Base-by-base conservation (phyloP, 2,329 filamentous ascomycete species). In the Hypoxylon sp. region DNA sequence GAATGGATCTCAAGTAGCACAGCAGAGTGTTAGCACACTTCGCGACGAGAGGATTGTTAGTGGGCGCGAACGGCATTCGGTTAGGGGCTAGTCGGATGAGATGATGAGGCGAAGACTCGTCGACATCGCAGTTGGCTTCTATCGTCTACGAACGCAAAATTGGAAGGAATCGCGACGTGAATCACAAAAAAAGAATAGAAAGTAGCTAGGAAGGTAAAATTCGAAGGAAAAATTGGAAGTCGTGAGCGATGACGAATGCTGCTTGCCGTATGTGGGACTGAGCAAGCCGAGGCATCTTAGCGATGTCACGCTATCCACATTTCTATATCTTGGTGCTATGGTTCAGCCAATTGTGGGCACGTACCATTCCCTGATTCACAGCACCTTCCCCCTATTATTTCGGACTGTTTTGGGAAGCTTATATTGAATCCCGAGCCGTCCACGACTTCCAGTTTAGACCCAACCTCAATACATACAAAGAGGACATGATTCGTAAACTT, bases 1-100 rank as follows among this genome's bases (percentile, higher is more conserved):
- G 79, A 21, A 79, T 69, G 42, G 75, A 78, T 67, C 82, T 80
- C 21, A 80, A 69, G 66, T 80, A 73, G 74, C 83, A 85, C 70
- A 82, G 69, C 62, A 81, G 70, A 1, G 81, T 82, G 66, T 73
- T 81, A 39, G 80, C 81, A 75, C 83, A 84, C 81, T 81, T 82
- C 48, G 80, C 75, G 57, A 80, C 74, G 53, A 81, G 73, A 37
- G 68, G 46, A 65, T 62, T 73, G 47, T 62, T 71, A 35, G 67
- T 70, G 37, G 71, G 65, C 46, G 73, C 63, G 50, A 76, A 64
- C 50, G 75, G 67, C 75, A 78, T 78, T 53, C 67, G 70, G 37
- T 11, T 50, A 46, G 19, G n/a, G 8, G 8, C 39, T 50, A 21
- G 44, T 29, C 6, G 21, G 13, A 11, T 39, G 44, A 29, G 17